Evolutionary conservation across 2,329 filamentous ascomycete species (phyloP).

Genomic region (Alternaria novae-zelandiae): DNA sequence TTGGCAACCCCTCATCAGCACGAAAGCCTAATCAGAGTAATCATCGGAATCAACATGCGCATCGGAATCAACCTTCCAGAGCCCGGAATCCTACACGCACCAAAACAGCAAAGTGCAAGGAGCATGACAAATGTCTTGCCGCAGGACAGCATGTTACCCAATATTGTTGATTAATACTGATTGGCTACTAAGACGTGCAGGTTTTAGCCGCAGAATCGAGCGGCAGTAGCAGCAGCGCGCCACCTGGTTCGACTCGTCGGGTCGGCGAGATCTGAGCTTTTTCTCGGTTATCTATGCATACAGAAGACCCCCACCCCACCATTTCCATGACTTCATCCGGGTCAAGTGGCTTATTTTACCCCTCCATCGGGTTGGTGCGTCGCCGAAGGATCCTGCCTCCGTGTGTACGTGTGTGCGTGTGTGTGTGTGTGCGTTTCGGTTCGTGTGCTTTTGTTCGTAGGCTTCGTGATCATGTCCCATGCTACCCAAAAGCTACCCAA

Average conservation of each 20-base stretch:
- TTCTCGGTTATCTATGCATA: slow-evolving; percentile 15
- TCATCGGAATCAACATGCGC: background rate
- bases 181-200: slow-evolving; percentile 17
- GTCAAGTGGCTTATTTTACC: slow-evolving; percentile 11
- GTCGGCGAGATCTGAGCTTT: slow-evolving; percentile 14
- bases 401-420: background rate
- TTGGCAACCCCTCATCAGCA: slow-evolving; percentile 1
- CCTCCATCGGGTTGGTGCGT: slow-evolving; percentile 15
- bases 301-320: slow-evolving; percentile 8
- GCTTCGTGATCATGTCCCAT: background rate
- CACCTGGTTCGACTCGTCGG: slow-evolving; percentile 8
- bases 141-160: slow-evolving; percentile 6
- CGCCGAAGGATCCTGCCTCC: slow-evolving; percentile 6
- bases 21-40: background rate
- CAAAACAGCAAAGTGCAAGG: background rate
- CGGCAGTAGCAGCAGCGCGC: slow-evolving; percentile 1
- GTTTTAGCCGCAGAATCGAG: slow-evolving; percentile 12
- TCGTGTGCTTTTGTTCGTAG: slow-evolving; percentile 1
- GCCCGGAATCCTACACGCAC: background rate
- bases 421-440: slow-evolving; percentile 7
- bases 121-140: slow-evolving; percentile 14
- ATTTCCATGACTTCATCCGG: slow-evolving; percentile 22
- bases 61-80: background rate
- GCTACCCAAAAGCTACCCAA: slow-evolving; percentile 1
- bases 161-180: slow-evolving; percentile 17